Conservation (phyloP, 2,329 filamentous ascomycete species). For the Juglanconis sp. region DNA sequence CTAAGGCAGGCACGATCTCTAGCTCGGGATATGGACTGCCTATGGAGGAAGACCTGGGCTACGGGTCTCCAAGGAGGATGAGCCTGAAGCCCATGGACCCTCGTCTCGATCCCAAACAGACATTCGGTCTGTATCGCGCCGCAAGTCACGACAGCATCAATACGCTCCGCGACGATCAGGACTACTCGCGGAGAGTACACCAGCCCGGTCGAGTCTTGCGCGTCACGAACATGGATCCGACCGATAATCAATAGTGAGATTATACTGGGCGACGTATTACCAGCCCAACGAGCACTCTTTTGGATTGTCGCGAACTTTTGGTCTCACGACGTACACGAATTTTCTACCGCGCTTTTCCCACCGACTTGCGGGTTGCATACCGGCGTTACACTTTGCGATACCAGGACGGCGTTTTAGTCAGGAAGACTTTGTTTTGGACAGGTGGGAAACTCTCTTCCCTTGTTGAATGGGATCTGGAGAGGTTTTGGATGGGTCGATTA, state of each 20-base stretch:
- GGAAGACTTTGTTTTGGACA: neutral
- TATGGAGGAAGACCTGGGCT: constrained; percentile 18
- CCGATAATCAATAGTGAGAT: constrained; percentile 26
- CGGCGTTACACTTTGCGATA: constrained; percentile 39
- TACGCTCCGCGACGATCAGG: constrained; percentile 62
- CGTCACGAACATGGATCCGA: constrained; percentile 60
- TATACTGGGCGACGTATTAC: neutral
- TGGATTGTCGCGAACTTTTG: constrained; percentile 15
- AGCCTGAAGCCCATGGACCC: constrained; percentile 58
- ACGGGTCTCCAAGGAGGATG: constrained; percentile 27
- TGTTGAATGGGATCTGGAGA: neutral
- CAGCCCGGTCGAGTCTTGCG: constrained; percentile 53
- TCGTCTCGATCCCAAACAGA: constrained; percentile 56
- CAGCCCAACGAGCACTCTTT: neutral
- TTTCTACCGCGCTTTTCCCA: constrained; percentile 18
- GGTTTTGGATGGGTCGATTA: neutral
- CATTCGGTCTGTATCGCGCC: constrained; percentile 52
- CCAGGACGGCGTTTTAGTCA: constrained; percentile 39
- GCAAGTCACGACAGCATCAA: constrained; percentile 61
- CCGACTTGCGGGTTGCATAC: constrained; percentile 31
- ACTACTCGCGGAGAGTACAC: constrained; percentile 61
- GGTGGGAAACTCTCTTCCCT: neutral
- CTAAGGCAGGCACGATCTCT: constrained; percentile 42
- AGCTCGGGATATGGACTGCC: constrained; percentile 22
- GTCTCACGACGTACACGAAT: constrained; percentile 33